These are phyloP conservation scores for Solanum chmielewskii DNA, from an alignment of 257 asterid species.

Conservation along the genomic window DNA sequence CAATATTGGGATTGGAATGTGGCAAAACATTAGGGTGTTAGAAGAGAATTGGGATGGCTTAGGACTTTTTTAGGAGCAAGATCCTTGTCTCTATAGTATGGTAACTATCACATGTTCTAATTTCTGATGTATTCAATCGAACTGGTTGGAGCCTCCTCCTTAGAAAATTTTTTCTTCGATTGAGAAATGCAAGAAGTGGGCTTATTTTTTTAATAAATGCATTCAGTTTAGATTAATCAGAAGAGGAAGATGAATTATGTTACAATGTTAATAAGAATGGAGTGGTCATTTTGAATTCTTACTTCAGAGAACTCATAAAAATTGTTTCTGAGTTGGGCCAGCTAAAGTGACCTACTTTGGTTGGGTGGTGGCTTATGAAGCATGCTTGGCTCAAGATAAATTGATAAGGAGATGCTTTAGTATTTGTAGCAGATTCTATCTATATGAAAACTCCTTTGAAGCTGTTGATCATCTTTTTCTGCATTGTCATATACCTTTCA, in stretches of 20 bases:
- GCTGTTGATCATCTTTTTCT: not conserved
- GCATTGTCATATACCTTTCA: not conserved
- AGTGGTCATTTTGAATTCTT: not conserved
- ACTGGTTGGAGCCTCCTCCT: not conserved
- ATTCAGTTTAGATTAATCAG: not conserved
- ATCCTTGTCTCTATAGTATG: not conserved
- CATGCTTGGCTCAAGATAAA: not conserved
- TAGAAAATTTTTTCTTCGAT: not conserved
- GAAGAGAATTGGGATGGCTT: not conserved
- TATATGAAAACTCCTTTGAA: not conserved
- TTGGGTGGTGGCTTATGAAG: not conserved
- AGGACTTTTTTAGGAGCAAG: not conserved
- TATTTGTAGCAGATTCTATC: not conserved
- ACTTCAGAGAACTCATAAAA: not conserved
- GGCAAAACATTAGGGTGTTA: not conserved
- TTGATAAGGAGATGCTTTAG: not conserved
- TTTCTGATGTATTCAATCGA: not conserved
- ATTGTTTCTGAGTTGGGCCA: not conserved
- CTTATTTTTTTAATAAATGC: not conserved
- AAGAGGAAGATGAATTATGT: not conserved
- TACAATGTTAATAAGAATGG: not conserved
- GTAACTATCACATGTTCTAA: not conserved
- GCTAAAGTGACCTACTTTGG: not conserved
- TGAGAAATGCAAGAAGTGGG: not conserved
- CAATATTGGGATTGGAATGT: not conserved